These are phyloP conservation scores for Arthroderma sp. DNA, from an alignment of 2,329 filamentous ascomycete species.

Conservation along the genomic window DNA sequence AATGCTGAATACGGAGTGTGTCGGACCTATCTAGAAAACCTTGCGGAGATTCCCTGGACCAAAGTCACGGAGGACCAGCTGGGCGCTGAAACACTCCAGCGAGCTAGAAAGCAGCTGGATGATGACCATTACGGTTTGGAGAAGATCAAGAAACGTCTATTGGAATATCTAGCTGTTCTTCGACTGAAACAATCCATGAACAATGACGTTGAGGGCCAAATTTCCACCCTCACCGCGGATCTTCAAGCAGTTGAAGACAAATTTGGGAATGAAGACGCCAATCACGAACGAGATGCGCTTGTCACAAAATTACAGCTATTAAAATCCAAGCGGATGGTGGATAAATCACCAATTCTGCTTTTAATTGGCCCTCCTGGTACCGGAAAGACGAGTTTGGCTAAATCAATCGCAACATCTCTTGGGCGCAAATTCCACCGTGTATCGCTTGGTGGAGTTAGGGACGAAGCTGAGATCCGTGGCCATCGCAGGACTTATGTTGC, in stretches of 20 bases:
- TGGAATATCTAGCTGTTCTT: slow-evolving; percentile 94
- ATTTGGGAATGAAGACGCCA: slow-evolving; percentile 45
- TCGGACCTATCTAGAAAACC: slow-evolving; percentile 82
- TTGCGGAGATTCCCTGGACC: slow-evolving; percentile 89
- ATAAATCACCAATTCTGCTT: slow-evolving; percentile 91
- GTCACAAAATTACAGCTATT: slow-evolving; percentile 60
- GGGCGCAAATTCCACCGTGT: slow-evolving; percentile 95
- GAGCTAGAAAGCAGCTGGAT: slow-evolving; percentile 79
- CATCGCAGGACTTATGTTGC: slow-evolving; percentile 94
- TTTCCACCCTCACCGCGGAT: slow-evolving; percentile 42
- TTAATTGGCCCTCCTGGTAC: slow-evolving; percentile 87
- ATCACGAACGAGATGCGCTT: slow-evolving; percentile 31
- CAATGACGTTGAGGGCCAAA: slow-evolving; percentile 65
- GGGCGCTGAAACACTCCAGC: slow-evolving; percentile 62
- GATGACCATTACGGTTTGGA: slow-evolving; percentile 94
- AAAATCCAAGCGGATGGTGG: slow-evolving; percentile 70
- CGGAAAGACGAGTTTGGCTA: slow-evolving; percentile 89
- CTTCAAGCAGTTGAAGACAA: slow-evolving; percentile 36
- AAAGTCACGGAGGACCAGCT: slow-evolving; percentile 74
- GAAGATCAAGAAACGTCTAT: slow-evolving; percentile 88
- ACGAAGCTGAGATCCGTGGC: slow-evolving; percentile 92
- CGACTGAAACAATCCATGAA: slow-evolving; percentile 89
- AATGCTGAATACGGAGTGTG: slow-evolving; percentile 94
- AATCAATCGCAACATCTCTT: slow-evolving; percentile 80
- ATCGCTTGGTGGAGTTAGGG: slow-evolving; percentile 84